These are phyloP conservation scores for Pythium graminicola DNA, from an alignment of 352 stramenopile species.

Conservation along the genomic window DNA sequence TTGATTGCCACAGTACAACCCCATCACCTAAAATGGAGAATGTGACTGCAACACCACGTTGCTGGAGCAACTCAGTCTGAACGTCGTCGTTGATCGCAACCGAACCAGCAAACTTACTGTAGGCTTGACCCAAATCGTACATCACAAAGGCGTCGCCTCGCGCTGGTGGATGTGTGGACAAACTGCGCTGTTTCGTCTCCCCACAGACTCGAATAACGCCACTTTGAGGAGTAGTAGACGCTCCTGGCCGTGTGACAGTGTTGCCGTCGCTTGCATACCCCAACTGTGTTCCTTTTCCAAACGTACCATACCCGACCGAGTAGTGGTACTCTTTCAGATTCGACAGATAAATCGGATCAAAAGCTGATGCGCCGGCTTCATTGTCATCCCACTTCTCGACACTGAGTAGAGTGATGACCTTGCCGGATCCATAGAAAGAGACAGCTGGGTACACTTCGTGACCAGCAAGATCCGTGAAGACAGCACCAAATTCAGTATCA, in stretches of 20 bases:
- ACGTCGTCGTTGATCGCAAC: slow-evolving; percentile 79
- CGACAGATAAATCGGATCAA: slow-evolving; percentile 66
- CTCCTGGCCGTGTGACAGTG: not conserved
- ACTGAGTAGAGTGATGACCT: slow-evolving; percentile 75
- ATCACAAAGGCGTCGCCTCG: slow-evolving; percentile 68
- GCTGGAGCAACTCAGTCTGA: slow-evolving; percentile 46
- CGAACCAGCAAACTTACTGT: slow-evolving; percentile 39
- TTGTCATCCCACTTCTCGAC: slow-evolving; percentile 76
- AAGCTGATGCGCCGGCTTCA: slow-evolving; percentile 17
- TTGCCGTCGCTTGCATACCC: slow-evolving; percentile 60
- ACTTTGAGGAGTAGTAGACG: slow-evolving; percentile 13
- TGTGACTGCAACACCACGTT: slow-evolving; percentile 41
- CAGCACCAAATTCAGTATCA: slow-evolving; percentile 78
- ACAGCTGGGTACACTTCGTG: slow-evolving; percentile 84
- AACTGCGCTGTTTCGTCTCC: slow-evolving; percentile 59
- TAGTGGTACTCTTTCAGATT: slow-evolving; percentile 75
- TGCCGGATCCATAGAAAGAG: slow-evolving; percentile 86
- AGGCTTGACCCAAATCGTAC: slow-evolving; percentile 71
- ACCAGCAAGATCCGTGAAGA: slow-evolving; percentile 75
- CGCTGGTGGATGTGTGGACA: slow-evolving; percentile 73
- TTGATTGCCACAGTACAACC: slow-evolving; percentile 65
- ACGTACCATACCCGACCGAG: slow-evolving; percentile 69
- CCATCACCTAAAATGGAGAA: slow-evolving; percentile 76
- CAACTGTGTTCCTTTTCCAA: slow-evolving; percentile 67
- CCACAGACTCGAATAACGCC: slow-evolving; percentile 50